Percentiles rank a stretch among this genome's conserved stretches.
Conservation (phyloP, 1,284 basidiomycete species). For the Moniliophthora roreri region DNA sequence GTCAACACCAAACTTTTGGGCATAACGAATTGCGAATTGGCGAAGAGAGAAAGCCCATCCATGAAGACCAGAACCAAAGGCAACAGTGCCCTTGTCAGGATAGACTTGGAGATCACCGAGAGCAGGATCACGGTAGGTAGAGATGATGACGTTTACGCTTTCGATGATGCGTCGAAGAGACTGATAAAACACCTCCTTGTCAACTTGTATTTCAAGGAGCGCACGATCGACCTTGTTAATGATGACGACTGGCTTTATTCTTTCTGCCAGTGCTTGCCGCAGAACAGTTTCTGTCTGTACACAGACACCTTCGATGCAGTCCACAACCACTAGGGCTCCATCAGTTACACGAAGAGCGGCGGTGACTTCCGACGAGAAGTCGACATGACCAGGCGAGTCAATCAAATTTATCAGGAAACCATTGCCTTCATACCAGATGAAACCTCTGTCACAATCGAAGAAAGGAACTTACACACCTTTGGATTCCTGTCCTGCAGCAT, state of each 20-base stretch:
- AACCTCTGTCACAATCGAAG: conserved; percentile 3
- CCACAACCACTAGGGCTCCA: conserved; percentile 97
- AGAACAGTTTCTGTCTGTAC: conserved; percentile 99
- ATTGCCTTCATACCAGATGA: conserved; percentile 54
- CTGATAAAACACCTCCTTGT: conserved; percentile 97
- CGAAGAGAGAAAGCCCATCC: conserved; percentile 99
- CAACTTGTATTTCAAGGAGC: conserved; percentile 96
- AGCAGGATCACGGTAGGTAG: conserved; percentile 92
- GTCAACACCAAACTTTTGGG: conserved; percentile 99
- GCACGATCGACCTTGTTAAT: conserved; percentile 99
- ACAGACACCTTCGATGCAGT: conserved; percentile 99
- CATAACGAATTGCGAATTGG: conserved; percentile 94
- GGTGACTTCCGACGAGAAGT: conserved; percentile 99
- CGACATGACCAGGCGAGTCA: conserved; percentile 99
- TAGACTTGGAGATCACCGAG: conserved; percentile 99
- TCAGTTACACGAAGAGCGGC: conserved; percentile 99
- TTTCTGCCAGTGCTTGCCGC: conserved; percentile 95
- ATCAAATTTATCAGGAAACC: conserved; percentile 99
- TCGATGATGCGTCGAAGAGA: conserved; percentile 98
- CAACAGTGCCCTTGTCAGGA: conserved; percentile 98
- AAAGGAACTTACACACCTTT: conserved; percentile 54
- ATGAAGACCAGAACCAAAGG: conserved; percentile 99
- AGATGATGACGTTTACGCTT: conserved; percentile 98
- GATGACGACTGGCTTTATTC: conserved; percentile 99
- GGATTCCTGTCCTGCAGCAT: conserved; percentile 91